These are phyloP conservation scores for Pythium guiyangense DNA, from an alignment of 352 stramenopile genomes.

Conservation along the genomic window DNA sequence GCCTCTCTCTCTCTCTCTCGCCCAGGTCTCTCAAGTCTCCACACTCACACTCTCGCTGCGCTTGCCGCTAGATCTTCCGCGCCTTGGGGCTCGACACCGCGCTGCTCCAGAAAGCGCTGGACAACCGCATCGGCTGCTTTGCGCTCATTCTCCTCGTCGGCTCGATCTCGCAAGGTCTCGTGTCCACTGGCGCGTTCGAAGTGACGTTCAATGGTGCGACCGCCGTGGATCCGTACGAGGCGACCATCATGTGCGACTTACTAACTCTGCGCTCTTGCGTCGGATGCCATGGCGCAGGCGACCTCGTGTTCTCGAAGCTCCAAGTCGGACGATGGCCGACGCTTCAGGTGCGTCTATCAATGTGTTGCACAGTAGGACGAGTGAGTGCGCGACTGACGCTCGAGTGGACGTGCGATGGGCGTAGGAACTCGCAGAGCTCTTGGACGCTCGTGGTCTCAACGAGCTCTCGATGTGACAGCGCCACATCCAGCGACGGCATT, in stretches of 20 bases:
- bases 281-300: constrained; percentile 22
- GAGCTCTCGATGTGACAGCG: constrained; percentile 2
- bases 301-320: constrained; percentile 78
- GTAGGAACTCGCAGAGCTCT: constrained; percentile 7
- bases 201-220: constrained; percentile 73
- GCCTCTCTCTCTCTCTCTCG: not conserved
- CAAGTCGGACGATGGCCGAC: constrained; percentile 58
- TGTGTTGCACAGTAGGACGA: too few species aligned
- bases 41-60: not conserved
- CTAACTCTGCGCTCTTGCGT: not conserved
- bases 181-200: constrained; percentile 74
- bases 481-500: too few species aligned
- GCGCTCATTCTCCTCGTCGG: constrained; percentile 64
- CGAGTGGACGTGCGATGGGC: not conserved
- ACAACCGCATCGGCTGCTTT: constrained; percentile 72
- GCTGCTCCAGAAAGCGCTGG: constrained; percentile 56
- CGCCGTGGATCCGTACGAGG: not conserved
- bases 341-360: constrained; percentile 31
- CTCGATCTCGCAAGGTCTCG: constrained; percentile 49
- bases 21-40: too few species aligned
- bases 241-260: not conserved
- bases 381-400: not conserved
- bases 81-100: constrained; percentile 35
- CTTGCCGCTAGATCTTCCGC: constrained; percentile 36
- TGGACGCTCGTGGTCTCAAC: constrained; percentile 4